Conservation (phyloP, 805 yeast genomes). For the Kregervanrija pseudodelftensis region DNA sequence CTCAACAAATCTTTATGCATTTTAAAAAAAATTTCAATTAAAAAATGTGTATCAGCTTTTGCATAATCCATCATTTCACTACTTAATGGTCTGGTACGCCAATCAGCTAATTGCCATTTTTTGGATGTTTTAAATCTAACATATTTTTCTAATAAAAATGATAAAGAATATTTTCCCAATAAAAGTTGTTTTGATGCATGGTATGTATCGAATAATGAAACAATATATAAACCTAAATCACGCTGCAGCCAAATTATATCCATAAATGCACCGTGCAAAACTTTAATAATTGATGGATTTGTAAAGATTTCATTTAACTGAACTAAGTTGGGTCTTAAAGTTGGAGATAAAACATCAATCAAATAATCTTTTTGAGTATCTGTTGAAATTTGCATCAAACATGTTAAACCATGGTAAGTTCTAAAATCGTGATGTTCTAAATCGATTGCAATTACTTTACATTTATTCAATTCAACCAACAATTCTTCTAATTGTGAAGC, state of each 20-base stretch:
- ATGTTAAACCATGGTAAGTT: slow-evolving; percentile 83
- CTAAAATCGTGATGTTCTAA: slow-evolving; percentile 93
- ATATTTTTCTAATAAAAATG: slow-evolving; percentile 70
- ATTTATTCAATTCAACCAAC: slow-evolving; percentile 43
- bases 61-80: slow-evolving; percentile 78
- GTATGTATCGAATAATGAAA: slow-evolving; percentile 84
- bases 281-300: slow-evolving; percentile 74
- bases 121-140: slow-evolving; percentile 86
- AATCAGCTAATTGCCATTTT: slow-evolving; percentile 92
- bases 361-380: slow-evolving; percentile 61
- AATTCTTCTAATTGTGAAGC: slow-evolving; percentile 43
- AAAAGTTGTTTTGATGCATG: slow-evolving; percentile 81
- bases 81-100: slow-evolving; percentile 86
- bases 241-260: slow-evolving; percentile 96
- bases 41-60: slow-evolving; percentile 89
- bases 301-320: slow-evolving; percentile 69
- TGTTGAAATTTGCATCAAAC: slow-evolving; percentile 87
- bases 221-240: slow-evolving; percentile 87
- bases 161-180: slow-evolving; percentile 75
- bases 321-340: slow-evolving; percentile 61
- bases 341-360: slow-evolving; percentile 65
- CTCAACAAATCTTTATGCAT: slow-evolving; percentile 57
- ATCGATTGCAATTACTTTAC: slow-evolving; percentile 79
- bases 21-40: slow-evolving; percentile 71
- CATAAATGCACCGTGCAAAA: slow-evolving; percentile 95